Conservation (phyloP, 2,329 filamentous ascomycete species). For the Colletotrichum sublineola region DNA sequence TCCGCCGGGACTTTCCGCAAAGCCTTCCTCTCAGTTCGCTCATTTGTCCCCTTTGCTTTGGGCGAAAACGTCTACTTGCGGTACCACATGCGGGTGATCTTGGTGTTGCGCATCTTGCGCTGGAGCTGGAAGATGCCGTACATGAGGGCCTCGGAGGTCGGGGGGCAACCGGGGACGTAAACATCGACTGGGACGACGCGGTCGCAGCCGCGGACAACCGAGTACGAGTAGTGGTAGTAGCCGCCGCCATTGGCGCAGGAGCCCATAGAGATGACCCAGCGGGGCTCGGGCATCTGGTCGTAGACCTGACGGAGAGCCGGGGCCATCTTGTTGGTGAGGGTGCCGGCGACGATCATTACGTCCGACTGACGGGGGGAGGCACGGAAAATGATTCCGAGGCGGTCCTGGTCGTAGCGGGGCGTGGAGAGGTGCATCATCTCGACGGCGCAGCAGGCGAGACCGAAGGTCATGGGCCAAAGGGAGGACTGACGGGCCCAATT, state of each 20-base stretch:
- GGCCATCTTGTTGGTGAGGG: constrained; percentile 96
- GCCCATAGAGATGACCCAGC: constrained; percentile 88
- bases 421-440: constrained; percentile 95
- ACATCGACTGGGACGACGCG: constrained; percentile 84
- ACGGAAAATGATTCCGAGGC: constrained; percentile 90
- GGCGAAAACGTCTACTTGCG: constrained; percentile 58
- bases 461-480: constrained; percentile 91
- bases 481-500: constrained; percentile 90
- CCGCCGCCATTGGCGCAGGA: constrained; percentile 87
- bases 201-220: constrained; percentile 78
- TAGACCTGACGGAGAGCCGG: constrained; percentile 91
- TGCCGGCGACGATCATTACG: constrained; percentile 94
- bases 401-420: constrained; percentile 90
- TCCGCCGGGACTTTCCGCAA: not conserved
- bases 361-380: constrained; percentile 89
- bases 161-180: constrained; percentile 82
- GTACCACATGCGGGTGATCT: constrained; percentile 70
- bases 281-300: constrained; percentile 94
- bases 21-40: not conserved
- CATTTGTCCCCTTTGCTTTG: not conserved
- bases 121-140: constrained; percentile 82
- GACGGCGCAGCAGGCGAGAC: constrained; percentile 88
- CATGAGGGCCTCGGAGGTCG: constrained; percentile 72
- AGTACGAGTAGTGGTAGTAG: constrained; percentile 90
- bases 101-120: constrained; percentile 78